Evolutionary conservation across 2,329 filamentous ascomycete genomes (phyloP), one percentile per base, ranked within the genome.

Genomic region (Chaetomium strumarium): DNA sequence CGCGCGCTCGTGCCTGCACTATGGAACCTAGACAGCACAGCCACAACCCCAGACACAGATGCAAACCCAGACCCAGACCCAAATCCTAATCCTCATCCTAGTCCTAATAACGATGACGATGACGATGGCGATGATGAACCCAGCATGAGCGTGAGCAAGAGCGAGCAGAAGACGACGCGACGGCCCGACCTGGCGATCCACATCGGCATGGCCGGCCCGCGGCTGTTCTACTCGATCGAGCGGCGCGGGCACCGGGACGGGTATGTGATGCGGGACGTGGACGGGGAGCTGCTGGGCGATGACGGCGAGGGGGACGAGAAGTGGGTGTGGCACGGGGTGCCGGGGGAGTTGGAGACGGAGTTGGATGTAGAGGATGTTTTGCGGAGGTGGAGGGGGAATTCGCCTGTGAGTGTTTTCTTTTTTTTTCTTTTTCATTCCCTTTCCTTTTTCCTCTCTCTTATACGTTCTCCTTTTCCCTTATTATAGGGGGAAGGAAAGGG

Each of bases 201-300:
- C 67, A 86, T 95, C 47, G 90, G 90, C 57, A 90, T 95, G 78
- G 87, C 88, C 66, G 65, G 86, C 67, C 63, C 80, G 71, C 60
- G 76, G 67, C 61, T 81, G 13, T 68, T 80, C 60, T 95, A 92
- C 66, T 78, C 80, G 11, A 72, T 92, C 9, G 90, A 95, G 71
- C 76, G 79, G 11, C 74, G 79, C 34, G 88, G 79, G 0, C 85
- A 88, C 63, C 78, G 86, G 36, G 83, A 88, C 60, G 85, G 85
- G 4, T 95, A 95, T 68, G 70, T 71, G 16, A 77, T 85, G 60
- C 71, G 71, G 17, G 90, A 95, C 65, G 79, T 90, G n/a, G 83
- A 90, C 60, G 81, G 78, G 4, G 70, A 80, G 62, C 68, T 76
- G 9, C 70, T 79, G 10, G 78, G 77, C 63, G 79, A 80, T 57